Conservation (phyloP, 1,284 basidiomycete genomes). For the Cutaneotrichosporon cutaneum region DNA sequence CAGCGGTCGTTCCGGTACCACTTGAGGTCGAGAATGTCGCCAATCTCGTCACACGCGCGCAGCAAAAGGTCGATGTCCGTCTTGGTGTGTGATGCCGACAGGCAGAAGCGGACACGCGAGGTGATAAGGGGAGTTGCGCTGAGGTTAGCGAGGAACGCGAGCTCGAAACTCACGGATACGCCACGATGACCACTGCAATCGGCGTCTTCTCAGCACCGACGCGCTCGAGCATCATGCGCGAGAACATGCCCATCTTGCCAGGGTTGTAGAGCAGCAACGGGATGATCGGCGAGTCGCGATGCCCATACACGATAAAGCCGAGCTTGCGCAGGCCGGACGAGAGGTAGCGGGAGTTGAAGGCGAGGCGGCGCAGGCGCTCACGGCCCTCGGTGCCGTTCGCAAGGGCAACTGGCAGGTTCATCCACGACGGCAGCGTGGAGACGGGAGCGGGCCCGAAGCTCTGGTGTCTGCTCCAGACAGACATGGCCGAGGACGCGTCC, state of each 20-base stretch:
- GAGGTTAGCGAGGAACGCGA: conserved; percentile 24
- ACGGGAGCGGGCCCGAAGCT: conserved; percentile 65
- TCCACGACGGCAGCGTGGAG: conserved; percentile 65
- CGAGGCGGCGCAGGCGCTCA: conserved; percentile 77
- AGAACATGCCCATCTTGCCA: conserved; percentile 86
- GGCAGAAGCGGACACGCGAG: conserved; percentile 87
- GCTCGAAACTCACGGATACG: conserved; percentile 60
- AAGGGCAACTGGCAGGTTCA: conserved; percentile 66
- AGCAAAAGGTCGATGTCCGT: conserved; percentile 88
- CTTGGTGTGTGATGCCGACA: conserved; percentile 94
- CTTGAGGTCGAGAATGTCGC: conserved; percentile 81
- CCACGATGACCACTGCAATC: conserved; percentile 81
- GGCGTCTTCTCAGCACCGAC: conserved; percentile 62
- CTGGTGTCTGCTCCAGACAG: conserved; percentile 33
- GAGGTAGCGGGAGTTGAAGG: conserved; percentile 94
- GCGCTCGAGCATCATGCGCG: conserved; percentile 80
- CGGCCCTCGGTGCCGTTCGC: conserved; percentile 79
- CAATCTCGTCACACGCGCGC: conserved; percentile 87
- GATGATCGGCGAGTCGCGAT: conserved; percentile 87
- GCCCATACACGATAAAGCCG: conserved; percentile 95
- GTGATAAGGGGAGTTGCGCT: conserved; percentile 91
- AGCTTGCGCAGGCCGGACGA: conserved; percentile 82
- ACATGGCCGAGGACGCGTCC: conserved; percentile 54
- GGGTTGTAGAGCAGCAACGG: conserved; percentile 92
- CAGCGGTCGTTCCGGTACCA: conserved; percentile 71